Evolutionary conservation across 139 green algal genomes (phyloP).

Genomic region (Chlorella sp.): DNA sequence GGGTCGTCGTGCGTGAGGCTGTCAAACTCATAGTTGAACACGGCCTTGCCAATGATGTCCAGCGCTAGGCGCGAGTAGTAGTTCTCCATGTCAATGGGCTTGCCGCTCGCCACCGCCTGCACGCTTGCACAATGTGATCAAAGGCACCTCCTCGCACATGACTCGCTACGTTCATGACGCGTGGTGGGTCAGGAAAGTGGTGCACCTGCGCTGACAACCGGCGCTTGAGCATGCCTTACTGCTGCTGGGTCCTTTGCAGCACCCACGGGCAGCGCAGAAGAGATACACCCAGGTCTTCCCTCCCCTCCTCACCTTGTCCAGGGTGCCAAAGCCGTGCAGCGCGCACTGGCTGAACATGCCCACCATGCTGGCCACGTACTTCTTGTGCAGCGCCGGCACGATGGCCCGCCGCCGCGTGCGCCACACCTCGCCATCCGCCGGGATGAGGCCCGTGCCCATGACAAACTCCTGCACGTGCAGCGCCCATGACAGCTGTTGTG

Average conservation of each 20-base stretch:
- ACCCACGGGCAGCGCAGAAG: not conserved
- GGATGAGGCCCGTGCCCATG: conserved; percentile 90
- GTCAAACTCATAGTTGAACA: conserved; percentile 99
- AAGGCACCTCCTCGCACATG: too few species aligned
- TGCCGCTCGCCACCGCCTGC: conserved; percentile 17
- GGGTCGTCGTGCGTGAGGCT: conserved; percentile 83
- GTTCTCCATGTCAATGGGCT: conserved; percentile 88
- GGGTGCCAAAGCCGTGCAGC: conserved; percentile 47
- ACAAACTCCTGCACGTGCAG: conserved; percentile 90
- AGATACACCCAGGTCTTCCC: too few species aligned
- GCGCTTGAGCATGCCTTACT: too few species aligned
- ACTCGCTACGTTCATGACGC: too few species aligned
- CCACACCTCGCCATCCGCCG: conserved; percentile 90
- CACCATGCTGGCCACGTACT: conserved; percentile 70
- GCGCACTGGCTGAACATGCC: conserved; percentile 86
- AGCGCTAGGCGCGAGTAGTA: conserved; percentile 88
- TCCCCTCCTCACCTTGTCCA: conserved; percentile 34
- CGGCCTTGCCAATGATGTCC: conserved; percentile 96
- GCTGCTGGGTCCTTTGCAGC: too few species aligned
- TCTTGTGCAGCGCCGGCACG: conserved; percentile 80
- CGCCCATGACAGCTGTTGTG: too few species aligned
- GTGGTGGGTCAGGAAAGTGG: too few species aligned
- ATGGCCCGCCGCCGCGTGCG: conserved; percentile 53
- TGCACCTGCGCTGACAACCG: too few species aligned
- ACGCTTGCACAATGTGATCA: too few species aligned